Conservation (phyloP, 331 rosid genomes). For the Quercus tomentella region DNA sequence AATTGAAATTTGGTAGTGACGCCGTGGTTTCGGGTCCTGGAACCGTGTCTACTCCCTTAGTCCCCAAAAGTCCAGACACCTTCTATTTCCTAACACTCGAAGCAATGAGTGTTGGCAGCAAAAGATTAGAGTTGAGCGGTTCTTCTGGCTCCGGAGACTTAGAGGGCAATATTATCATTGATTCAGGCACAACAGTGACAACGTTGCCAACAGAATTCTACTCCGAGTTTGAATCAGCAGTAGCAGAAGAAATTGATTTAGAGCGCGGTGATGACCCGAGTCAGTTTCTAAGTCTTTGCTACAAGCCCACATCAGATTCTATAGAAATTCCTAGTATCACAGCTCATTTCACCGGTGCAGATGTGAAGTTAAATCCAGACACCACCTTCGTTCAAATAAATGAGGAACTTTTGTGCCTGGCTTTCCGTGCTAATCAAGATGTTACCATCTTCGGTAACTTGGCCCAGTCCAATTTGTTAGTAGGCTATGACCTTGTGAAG, state of each 20-base stretch:
- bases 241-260: not conserved
- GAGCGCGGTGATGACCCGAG: not conserved
- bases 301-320: not conserved
- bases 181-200: too few relatives aligned
- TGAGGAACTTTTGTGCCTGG: slow-evolving; percentile 20
- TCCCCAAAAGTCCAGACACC: rapidly evolving
- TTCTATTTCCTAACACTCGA: slow-evolving; percentile 26
- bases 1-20: too few relatives aligned
- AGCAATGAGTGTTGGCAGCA: slow-evolving; percentile 31
- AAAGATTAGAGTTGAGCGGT: not conserved
- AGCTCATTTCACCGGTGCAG: slow-evolving; percentile 24
- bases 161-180: slow-evolving; percentile 39
- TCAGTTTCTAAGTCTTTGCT: slow-evolving; percentile 14
- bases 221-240: too few relatives aligned
- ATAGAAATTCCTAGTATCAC: slow-evolving; percentile 19
- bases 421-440: slow-evolving; percentile 4
- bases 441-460: too few relatives aligned
- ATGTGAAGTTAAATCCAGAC: not conserved
- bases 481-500: too few relatives aligned
- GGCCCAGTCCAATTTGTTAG: too few relatives aligned
- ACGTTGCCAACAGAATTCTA: too few relatives aligned
- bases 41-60: slow-evolving; percentile 26
- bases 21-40: too few relatives aligned
- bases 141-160: not conserved
- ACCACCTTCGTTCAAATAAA: slow-evolving; percentile 27